phyloP scores from a whole-genome alignment of 129 eudicot genomes.

The Arctium minus region DNA sequence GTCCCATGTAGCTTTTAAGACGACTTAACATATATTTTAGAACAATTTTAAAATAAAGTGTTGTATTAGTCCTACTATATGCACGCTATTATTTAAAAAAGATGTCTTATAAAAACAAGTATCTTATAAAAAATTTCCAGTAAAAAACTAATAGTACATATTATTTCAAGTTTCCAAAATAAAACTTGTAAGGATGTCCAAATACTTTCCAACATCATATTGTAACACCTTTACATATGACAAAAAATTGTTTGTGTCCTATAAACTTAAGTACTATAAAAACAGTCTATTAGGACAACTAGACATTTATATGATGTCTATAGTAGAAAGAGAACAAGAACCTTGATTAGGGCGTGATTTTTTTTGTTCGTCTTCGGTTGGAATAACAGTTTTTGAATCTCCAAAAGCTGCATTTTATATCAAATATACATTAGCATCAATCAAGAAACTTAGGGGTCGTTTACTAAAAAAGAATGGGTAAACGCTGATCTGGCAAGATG shows the following conservation, averaged over 20 bases:
- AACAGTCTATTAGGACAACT: neutral
- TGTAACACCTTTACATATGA: neutral
- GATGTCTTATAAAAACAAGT: no score
- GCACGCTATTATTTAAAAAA: no score
- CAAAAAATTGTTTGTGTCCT: neutral
- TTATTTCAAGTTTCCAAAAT: no score
- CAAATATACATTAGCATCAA: constrained; percentile 1
- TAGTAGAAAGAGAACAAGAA: neutral
- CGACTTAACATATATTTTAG: neutral
- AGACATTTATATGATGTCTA: neutral
- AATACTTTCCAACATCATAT: neutral
- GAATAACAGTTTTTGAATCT: constrained; percentile 46
- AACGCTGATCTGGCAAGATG: neutral
- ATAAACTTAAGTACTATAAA: neutral
- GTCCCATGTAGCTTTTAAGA: neutral
- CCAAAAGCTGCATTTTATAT: constrained; percentile 48
- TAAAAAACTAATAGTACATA: no score
- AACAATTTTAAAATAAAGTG: neutral
- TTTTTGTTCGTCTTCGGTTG: constrained; percentile 35
- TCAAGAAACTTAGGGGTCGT: constrained; percentile 13
- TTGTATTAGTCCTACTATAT: no score
- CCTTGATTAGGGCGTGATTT: constrained; percentile 13
- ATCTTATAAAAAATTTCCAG: no score
- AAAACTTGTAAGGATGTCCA: neutral
- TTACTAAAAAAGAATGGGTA: neutral